A percentile compares a stretch with the other conserved stretches of the same genome.
These are phyloP conservation scores for Candida xyloterini DNA, from an alignment of 805 yeast species.

Conservation along the genomic window DNA sequence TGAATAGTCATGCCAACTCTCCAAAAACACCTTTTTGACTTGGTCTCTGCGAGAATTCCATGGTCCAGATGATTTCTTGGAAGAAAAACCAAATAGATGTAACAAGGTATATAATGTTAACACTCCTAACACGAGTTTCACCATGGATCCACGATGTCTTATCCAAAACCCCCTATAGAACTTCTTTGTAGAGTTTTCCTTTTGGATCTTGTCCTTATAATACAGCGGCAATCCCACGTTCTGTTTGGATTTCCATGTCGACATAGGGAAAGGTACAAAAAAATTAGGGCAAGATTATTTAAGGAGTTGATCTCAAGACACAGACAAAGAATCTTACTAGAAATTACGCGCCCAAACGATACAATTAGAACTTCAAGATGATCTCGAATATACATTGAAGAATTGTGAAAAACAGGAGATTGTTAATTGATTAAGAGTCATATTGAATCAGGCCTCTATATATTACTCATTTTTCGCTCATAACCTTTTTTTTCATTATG, in stretches of 20 bases:
- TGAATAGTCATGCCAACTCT: conserved; percentile 76
- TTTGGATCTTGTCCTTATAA: conserved; percentile 47
- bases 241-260: conserved; percentile 25
- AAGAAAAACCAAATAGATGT: conserved; percentile 2
- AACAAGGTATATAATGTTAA: conserved; percentile 31
- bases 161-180: conserved; percentile 14
- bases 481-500: conserved; percentile 8
- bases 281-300: not conserved
- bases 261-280: conserved; percentile 4
- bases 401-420: no score
- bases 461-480: conserved; percentile 5
- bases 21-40: conserved; percentile 66
- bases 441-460: not conserved
- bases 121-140: conserved; percentile 41
- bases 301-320: not conserved
- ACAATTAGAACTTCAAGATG: not conserved
- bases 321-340: not conserved
- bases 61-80: conserved; percentile 12
- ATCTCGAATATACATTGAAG: not conserved
- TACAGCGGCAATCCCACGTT: conserved; percentile 44
- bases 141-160: conserved; percentile 34
- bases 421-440: no score
- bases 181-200: conserved; percentile 16
- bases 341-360: not conserved
- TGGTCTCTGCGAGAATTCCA: conserved; percentile 53